Evolutionary conservation across 2,329 filamentous ascomycete genomes (phyloP), one percentile per base, ranked within the genome.

Genomic region (Grosmannia penicillata): DNA sequence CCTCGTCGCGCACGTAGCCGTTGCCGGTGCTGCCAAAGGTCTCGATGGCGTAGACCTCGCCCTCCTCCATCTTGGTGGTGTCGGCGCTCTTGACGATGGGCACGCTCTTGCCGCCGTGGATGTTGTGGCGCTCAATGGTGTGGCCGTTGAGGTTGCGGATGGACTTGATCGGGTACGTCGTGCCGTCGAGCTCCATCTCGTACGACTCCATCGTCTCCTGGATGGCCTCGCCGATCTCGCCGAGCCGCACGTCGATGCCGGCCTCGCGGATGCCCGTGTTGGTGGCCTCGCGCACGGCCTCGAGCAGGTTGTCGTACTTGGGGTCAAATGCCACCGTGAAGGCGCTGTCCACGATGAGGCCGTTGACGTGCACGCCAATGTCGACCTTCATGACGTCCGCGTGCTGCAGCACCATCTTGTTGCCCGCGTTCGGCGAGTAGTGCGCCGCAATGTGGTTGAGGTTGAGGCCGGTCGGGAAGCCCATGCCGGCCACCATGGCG

Each of bases 21-120:
- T 84, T 87, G 46, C 87, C 89, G 18, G 87, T 95, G 56, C 81
- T 91, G 43, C 87, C 89, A 57, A 95, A 95, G 0, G 87, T 95
- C 65, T 95, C 87, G 50, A 95, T 93, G 47, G 87, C 87, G 57
- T 93, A 96, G 15, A 86, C 78, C 54, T 96, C 87, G 30, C 86
- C 86, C 61, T 95, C 89, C 62, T 95, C 87, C 89, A 96, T 96
- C 70, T 93, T 94, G 37, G 85, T 93, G 56, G 79, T 76, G 53
- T 93, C 84, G 45, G 74, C 73, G 45, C 76, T 79, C 66, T 93
- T 93, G 46, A 95, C 85, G 51, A 95, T 94, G 0, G 87, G 89
- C 37, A 95, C 84, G 48, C 82, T 86, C 69, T 95, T 95, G 51
- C 76, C 82, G 41, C 87, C 86, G 61, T 95, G 87, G 50, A 95